phyloP scores from a whole-genome alignment of 257 asterid species.

The Parsonsia alboflavescens region DNA sequence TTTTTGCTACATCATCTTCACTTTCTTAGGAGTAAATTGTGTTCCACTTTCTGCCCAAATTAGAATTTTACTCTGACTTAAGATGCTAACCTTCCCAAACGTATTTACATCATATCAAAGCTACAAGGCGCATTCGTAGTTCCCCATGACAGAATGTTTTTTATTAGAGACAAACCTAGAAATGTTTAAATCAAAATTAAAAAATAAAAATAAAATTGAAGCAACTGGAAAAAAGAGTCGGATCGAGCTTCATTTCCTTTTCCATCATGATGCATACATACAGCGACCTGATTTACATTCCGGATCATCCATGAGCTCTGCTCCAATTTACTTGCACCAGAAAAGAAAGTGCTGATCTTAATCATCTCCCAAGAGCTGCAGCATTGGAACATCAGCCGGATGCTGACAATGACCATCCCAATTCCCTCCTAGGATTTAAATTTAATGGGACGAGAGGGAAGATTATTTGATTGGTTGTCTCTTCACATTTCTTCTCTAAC shows the following conservation, averaged over 20 bases:
- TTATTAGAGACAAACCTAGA: neutral
- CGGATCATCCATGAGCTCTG: neutral
- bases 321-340: neutral
- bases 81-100: too few species aligned
- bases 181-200: neutral
- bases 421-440: neutral
- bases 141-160: neutral
- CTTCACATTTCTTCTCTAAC: neutral
- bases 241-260: neutral
- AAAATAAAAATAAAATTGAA: neutral
- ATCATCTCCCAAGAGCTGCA: neutral
- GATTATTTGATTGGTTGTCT: neutral
- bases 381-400: neutral
- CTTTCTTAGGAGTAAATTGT: too few species aligned
- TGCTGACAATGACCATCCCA: neutral
- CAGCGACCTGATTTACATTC: neutral
- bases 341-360: neutral
- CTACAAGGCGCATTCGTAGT: too few species aligned
- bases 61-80: too few species aligned
- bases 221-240: neutral
- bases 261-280: neutral
- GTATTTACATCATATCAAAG: too few species aligned
- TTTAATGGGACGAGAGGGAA: neutral
- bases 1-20: too few species aligned
- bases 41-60: too few species aligned